Evolutionary conservation across 345 rosid species (phyloP).

Genomic region (Gossypium turneri): DNA sequence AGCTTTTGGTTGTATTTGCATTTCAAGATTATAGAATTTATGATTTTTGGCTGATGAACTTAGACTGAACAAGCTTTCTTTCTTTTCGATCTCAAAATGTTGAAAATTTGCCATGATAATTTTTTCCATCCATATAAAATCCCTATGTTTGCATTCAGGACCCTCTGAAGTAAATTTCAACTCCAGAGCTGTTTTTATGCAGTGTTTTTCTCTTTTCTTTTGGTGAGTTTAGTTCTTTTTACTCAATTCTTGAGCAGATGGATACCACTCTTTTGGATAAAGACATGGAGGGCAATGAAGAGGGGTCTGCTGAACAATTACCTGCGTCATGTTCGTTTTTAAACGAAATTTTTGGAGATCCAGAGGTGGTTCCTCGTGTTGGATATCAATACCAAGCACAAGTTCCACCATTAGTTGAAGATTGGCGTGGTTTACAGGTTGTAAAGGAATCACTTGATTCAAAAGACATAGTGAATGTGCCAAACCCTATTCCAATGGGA

Average conservation of each 20-base stretch:
- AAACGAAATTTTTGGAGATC: slow-evolving; percentile 41
- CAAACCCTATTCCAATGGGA: slow-evolving; percentile 21
- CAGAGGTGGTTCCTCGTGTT: slow-evolving; percentile 43
- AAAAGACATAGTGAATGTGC: slow-evolving; percentile 12
- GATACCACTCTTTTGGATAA: slow-evolving; percentile 27
- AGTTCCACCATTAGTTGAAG: slow-evolving; percentile 35
- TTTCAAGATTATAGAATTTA: no score
- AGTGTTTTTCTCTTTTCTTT: background rate
- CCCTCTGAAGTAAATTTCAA: background rate
- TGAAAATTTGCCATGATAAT: no score
- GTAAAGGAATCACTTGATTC: slow-evolving; percentile 17
- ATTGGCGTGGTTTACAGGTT: slow-evolving; percentile 27
- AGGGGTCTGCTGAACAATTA: slow-evolving; percentile 30
- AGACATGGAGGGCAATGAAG: slow-evolving; percentile 29
- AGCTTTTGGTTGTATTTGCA: no score
- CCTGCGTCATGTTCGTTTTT: slow-evolving; percentile 29
- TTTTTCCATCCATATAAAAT: no score
- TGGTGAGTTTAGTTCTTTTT: background rate
- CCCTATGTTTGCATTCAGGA: background rate
- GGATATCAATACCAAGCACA: slow-evolving; percentile 59
- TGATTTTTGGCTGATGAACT: background rate
- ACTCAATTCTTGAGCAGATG: slow-evolving; percentile 30
- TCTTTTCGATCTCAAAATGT: background rate
- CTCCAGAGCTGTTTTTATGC: background rate
- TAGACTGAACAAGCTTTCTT: background rate